Conservation (phyloP, 352 stramenopile species). For the Globisporangium rhizosaccharum region DNA sequence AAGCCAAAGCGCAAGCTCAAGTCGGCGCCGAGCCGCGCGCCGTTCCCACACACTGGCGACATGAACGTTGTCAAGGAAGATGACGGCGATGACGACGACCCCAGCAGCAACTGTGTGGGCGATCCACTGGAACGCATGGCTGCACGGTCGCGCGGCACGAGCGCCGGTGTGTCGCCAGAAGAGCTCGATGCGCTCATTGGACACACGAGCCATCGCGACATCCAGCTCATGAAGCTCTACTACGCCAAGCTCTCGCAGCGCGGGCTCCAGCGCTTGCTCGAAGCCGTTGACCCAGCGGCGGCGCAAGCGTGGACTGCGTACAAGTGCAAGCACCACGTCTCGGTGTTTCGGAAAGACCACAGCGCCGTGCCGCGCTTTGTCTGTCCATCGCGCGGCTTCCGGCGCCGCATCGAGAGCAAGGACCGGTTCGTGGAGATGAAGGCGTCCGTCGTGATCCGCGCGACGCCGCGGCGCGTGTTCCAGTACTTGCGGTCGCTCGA, state of each 20-base stretch:
- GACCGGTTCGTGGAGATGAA: conserved; percentile 68
- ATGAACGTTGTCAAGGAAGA: conserved; percentile 16
- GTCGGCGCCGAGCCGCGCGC: conserved; percentile 30
- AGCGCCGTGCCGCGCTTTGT: neutral
- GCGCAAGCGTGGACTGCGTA: conserved; percentile 45
- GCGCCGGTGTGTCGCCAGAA: conserved; percentile 23
- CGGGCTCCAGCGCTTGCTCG: conserved; percentile 46
- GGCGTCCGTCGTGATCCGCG: conserved; percentile 39
- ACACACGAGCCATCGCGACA: conserved; percentile 53
- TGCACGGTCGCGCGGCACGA: conserved; percentile 8
- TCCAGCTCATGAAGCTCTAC: conserved; percentile 69
- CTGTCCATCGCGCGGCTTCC: conserved; percentile 7
- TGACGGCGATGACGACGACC: conserved; percentile 15
- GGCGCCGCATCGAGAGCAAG: neutral
- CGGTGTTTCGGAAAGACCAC: conserved; percentile 31
- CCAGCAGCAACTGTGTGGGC: neutral
- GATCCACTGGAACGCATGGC: neutral
- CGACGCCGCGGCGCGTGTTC: conserved; percentile 45
- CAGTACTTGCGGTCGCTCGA: conserved; percentile 49
- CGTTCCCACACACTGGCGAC: conserved; percentile 4
- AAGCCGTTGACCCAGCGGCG: conserved; percentile 26
- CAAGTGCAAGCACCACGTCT: conserved; percentile 29
- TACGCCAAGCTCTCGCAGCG: conserved; percentile 59
- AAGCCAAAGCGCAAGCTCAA: conserved; percentile 55
- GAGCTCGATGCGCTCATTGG: conserved; percentile 62